Conservation (phyloP, 1,284 basidiomycete species). For the Apiotrichum gracile region DNA sequence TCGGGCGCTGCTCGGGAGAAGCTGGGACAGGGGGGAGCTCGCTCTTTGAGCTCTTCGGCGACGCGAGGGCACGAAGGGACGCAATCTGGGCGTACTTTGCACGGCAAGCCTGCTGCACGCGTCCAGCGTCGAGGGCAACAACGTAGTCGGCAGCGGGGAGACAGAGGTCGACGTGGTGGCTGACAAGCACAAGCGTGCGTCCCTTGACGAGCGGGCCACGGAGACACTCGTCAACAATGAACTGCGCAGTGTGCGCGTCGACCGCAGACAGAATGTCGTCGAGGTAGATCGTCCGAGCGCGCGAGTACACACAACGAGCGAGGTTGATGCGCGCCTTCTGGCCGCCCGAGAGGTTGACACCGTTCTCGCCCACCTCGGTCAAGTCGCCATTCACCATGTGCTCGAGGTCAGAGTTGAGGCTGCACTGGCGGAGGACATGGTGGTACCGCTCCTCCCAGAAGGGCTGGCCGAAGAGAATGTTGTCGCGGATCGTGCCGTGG, state of each 20-base stretch:
- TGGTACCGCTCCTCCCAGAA: conserved; percentile 41
- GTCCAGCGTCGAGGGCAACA: conserved; percentile 56
- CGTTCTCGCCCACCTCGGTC: conserved; percentile 81
- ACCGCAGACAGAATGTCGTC: conserved; percentile 47
- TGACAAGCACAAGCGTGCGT: conserved; percentile 68
- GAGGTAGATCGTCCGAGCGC: conserved; percentile 59
- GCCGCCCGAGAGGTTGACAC: conserved; percentile 54
- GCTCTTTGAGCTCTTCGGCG: conserved; percentile 1
- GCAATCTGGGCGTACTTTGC: conserved; percentile 13
- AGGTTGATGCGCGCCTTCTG: conserved; percentile 70
- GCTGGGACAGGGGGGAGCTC: too few species aligned
- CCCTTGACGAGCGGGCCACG: conserved; percentile 53
- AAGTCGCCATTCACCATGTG: conserved; percentile 42
- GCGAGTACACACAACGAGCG: conserved; percentile 71
- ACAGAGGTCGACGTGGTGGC: conserved; percentile 59
- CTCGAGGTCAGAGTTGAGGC: conserved; percentile 38
- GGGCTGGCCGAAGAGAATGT: conserved; percentile 48
- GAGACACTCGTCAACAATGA: conserved; percentile 40
- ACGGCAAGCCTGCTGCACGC: conserved; percentile 31
- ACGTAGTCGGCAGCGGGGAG: conserved; percentile 35
- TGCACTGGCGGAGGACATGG: conserved; percentile 36
- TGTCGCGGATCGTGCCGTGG: conserved; percentile 44
- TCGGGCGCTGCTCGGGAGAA: background rate
- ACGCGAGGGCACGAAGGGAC: conserved; percentile 9
- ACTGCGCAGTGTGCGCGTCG: conserved; percentile 46